Evolutionary conservation across 1,284 basidiomycete genomes (phyloP), one percentile per base, ranked within the genome.

Genomic region (Marasmius fiardii): DNA sequence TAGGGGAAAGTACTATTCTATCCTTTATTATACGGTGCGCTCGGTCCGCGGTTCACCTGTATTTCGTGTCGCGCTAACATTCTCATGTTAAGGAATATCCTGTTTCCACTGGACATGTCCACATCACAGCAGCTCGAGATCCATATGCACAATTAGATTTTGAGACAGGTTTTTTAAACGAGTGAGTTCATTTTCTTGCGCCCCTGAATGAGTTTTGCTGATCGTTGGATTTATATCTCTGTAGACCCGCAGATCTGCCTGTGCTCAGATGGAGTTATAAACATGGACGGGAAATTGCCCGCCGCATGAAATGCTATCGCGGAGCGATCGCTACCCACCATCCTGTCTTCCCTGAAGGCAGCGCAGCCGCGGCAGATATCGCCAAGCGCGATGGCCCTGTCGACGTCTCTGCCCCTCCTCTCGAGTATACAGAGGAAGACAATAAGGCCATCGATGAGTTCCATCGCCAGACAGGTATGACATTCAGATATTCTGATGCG

Each of bases 401-500:
- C 0, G 62, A 71, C 0, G 66, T 78, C 2, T 63, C 73, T 21
- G 71, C 75, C 0, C 74, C 79, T 1, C 72, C 80, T 43, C 74
- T 86, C 11, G 63, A 68, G n/a, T 88, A 88, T 67, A 73, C 79
- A 0, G 58, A 62, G 0, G 82, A 83, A 52, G 86, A 90, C 60
- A 76, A 88, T 43, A 67, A 74, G 55, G 77, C 71, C 3, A 80
- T 75, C 59, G 82, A 85, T 51, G 63, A 70, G 12, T 83, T 73
- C 60, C 65, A 73, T 34, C 66, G 72, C n/a, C 63, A 62, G 18
- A 53, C 48, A 34, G 58, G 73, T 76, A 52, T 28, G 57, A 47
- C 28, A 5, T n/a, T 4, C 21, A 23, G 8, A 12, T 39, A 8
- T 41, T 26, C 26, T 37, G 16, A 7, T 20, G n/a, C 23, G 20